Percentiles rank a stretch among this genome's conserved stretches.
Evolutionary conservation across 257 asterid species (phyloP).

Genomic region (Leptodermis oblonga): DNA sequence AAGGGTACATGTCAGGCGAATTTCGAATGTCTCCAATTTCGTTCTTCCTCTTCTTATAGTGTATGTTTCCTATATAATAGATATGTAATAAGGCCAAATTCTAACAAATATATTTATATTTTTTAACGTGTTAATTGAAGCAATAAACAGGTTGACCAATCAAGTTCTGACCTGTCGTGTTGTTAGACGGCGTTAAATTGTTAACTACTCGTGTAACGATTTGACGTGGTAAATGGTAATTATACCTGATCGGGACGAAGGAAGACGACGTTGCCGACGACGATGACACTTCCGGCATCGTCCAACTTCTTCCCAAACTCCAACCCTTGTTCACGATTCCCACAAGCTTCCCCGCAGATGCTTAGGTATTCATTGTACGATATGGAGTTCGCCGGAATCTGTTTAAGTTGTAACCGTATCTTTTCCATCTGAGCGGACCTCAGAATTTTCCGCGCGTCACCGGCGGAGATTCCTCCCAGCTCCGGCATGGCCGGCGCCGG

Average conservation of each 20-base stretch:
- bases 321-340: constrained; percentile 36
- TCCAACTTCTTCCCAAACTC: constrained; percentile 70
- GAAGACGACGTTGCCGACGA: constrained; percentile 69
- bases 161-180: too few species aligned
- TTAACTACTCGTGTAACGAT: too few species aligned
- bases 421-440: constrained; percentile 47
- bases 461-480: constrained; percentile 26
- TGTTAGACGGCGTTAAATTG: too few species aligned
- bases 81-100: too few species aligned
- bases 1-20: too few species aligned
- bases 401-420: constrained; percentile 36
- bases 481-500: constrained; percentile 9
- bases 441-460: constrained; percentile 51
- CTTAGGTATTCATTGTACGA: constrained; percentile 45
- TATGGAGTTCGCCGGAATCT: constrained; percentile 52
- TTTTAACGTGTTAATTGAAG: too few species aligned
- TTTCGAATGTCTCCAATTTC: too few species aligned
- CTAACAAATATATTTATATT: too few species aligned
- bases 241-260: constrained; percentile 74
- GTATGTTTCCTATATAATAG: too few species aligned
- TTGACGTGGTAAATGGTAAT: too few species aligned
- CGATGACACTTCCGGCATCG: constrained; percentile 68
- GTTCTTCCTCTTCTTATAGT: too few species aligned
- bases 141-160: too few species aligned
- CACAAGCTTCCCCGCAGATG: constrained; percentile 48